These are phyloP conservation scores for Suillus lakei DNA, from an alignment of 768 basidiomycete genomes.

Conservation along the genomic window DNA sequence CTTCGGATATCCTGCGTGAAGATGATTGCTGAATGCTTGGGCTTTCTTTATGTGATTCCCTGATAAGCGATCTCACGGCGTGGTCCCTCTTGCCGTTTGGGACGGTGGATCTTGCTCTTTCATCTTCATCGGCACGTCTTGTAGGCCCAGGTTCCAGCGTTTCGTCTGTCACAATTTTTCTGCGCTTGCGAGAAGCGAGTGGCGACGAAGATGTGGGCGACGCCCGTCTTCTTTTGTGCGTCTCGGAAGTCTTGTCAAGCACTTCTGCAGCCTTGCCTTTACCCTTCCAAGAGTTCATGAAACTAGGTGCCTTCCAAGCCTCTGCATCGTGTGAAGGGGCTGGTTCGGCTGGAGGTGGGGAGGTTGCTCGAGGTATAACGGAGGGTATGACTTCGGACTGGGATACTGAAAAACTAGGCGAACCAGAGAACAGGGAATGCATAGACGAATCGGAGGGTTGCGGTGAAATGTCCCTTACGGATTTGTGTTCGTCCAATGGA, in stretches of 20 bases:
- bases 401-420: constrained; percentile 2
- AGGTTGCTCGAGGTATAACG: not conserved
- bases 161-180: constrained; percentile 10
- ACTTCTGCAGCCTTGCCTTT: constrained; percentile 5
- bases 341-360: constrained; percentile 3
- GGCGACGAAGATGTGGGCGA: constrained; percentile 14
- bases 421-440: constrained; percentile 34
- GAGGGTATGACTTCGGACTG: not conserved
- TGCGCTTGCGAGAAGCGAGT: constrained; percentile 19
- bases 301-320: constrained; percentile 38
- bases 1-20: not conserved
- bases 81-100: not conserved
- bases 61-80: not conserved
- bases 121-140: not conserved
- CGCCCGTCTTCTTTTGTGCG: constrained; percentile 4
- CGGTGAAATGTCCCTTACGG: not conserved
- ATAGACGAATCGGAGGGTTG: constrained; percentile 18
- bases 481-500: not conserved
- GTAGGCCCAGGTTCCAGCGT: not conserved
- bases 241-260: not conserved
- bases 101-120: not conserved
- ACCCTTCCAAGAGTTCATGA: constrained; percentile 24
- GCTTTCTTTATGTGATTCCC: not conserved
- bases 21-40: not conserved
- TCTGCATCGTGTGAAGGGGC: constrained; percentile 27